These are phyloP conservation scores for Strigomonas galati DNA, from an alignment of 208 protist species.

Conservation along the genomic window DNA sequence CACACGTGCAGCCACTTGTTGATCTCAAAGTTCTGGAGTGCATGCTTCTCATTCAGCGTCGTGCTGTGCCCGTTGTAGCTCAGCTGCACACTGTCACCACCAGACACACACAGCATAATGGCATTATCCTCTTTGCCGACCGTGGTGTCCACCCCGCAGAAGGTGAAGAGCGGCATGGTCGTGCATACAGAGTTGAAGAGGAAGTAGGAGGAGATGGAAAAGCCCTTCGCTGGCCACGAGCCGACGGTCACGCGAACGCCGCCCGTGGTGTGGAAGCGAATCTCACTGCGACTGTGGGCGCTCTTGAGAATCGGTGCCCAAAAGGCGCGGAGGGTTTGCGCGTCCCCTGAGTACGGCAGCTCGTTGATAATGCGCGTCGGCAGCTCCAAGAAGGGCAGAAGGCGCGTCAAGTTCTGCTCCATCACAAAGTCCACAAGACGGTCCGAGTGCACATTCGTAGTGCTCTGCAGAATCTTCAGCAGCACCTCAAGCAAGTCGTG, in stretches of 20 bases:
- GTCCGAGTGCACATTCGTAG: constrained; percentile 49
- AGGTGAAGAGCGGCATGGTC: constrained; percentile 64
- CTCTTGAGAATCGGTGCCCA: constrained; percentile 69
- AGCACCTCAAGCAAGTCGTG: constrained; percentile 46
- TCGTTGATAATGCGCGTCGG: constrained; percentile 31
- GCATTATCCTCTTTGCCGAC: constrained; percentile 12
- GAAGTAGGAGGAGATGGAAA: constrained; percentile 64
- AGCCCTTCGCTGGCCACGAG: constrained; percentile 55
- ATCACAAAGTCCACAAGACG: constrained; percentile 56
- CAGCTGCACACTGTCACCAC: constrained; percentile 67
- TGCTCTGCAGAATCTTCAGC: constrained; percentile 46
- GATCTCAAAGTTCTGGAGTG: constrained; percentile 53
- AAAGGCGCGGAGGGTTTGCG: constrained; percentile 46
- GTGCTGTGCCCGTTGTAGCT: constrained; percentile 37
- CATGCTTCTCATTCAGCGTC: constrained; percentile 65
- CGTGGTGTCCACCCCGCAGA: constrained; percentile 33
- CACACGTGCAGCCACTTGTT: constrained; percentile 61
- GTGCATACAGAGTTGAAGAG: constrained; percentile 66
- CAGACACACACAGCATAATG: constrained; percentile 31
- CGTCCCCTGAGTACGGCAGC: constrained; percentile 47
- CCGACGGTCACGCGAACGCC: constrained; percentile 61
- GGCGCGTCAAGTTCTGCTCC: constrained; percentile 34
- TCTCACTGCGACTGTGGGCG: constrained; percentile 53
- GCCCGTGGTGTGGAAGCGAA: constrained; percentile 65
- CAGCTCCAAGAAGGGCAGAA: constrained; percentile 74